Evolutionary conservation across 805 yeast genomes (phyloP), one percentile per base, ranked within the genome.

Genomic region (Candida arabinofermentans): DNA sequence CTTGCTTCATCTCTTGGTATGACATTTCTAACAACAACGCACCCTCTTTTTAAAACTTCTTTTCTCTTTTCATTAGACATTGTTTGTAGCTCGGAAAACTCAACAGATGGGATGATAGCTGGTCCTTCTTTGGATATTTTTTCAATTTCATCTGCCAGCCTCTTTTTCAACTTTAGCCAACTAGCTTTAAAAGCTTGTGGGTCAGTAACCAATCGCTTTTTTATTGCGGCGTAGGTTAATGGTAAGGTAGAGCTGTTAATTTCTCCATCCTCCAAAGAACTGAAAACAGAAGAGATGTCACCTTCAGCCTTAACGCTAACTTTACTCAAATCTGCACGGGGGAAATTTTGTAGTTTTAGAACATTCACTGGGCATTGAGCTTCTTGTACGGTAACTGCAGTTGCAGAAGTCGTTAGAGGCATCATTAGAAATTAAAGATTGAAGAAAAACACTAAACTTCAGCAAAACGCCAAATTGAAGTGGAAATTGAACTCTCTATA

Each of bases 1-100:
- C 43, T 37, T 5, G 64, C 65, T 30, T 54, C 50, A 4, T 49
- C 50, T 19, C 31, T 33, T 17, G 59, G 60, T 21, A 67, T 42
- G 13, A 65, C 69, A 24, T 53, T 52, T 33, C 63, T 48, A 9
- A 67, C 52, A 8, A 67, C 57, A 12, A 56, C 47, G 31, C 53
- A 49, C 0, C 72, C 71, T 8, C 58, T 46, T 31, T 56, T 51
- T 17, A 24, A 18, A 24, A 40, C 22, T 6, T 37, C 44, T 9
- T 33, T 34, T 19, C 26, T 24, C 31, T 35, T 29, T 23, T 29
- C 44, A 13, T 37, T 46, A 37, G 29, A 17, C 29, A 37, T 29
- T 24, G 18, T 51, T 37, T 16, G 47, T 45, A 31, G 39, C 24
- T 47, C 57, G 52, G 18, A 47, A 42, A 31, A 59, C 33, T 24